Percentiles rank a stretch among this genome's conserved stretches.
Evolutionary conservation across 2,329 filamentous ascomycete species (phyloP).

Genomic region (Chalaropsis thielavioides): DNA sequence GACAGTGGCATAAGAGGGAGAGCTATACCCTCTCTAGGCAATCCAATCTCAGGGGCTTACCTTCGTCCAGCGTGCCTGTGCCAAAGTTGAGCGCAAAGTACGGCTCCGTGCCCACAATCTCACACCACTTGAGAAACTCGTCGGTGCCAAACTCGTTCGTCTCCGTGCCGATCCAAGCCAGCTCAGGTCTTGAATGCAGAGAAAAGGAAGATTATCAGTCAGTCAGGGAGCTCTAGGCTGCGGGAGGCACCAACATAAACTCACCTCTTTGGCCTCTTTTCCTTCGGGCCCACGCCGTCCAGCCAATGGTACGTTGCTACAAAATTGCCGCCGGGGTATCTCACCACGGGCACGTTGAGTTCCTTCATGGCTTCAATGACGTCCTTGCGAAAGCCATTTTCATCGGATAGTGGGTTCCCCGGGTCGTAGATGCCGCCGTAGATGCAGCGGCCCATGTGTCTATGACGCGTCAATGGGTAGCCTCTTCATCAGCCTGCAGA

Average conservation of each 20-base stretch:
- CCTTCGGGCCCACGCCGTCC: slow-evolving; percentile 62
- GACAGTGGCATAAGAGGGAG: not conserved
- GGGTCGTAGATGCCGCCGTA: slow-evolving; percentile 79
- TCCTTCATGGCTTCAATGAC: slow-evolving; percentile 61
- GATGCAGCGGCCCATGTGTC: slow-evolving; percentile 80
- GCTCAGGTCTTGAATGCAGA: slow-evolving; percentile 43
- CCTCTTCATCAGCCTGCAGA: not conserved
- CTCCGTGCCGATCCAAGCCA: slow-evolving; percentile 67
- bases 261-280: slow-evolving; percentile 43
- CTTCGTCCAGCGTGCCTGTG: slow-evolving; percentile 43
- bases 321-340: slow-evolving; percentile 77
- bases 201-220: not conserved
- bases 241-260: slow-evolving; percentile 5
- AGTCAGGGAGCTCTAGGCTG: not conserved
- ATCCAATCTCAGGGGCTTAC: slow-evolving; percentile 20
- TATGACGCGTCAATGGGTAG: slow-evolving; percentile 25
- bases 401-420: slow-evolving; percentile 55
- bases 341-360: slow-evolving; percentile 59
- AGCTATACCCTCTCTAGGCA: not conserved
- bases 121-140: slow-evolving; percentile 74
- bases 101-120: slow-evolving; percentile 57
- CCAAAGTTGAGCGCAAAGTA: slow-evolving; percentile 73
- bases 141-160: slow-evolving; percentile 71
- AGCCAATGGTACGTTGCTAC: slow-evolving; percentile 75
- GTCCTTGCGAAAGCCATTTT: slow-evolving; percentile 63